Percentiles rank a stretch among this genome's conserved stretches.
Conservation (phyloP, 2,329 filamentous ascomycete species). For the Sordariomycetes sp. region DNA sequence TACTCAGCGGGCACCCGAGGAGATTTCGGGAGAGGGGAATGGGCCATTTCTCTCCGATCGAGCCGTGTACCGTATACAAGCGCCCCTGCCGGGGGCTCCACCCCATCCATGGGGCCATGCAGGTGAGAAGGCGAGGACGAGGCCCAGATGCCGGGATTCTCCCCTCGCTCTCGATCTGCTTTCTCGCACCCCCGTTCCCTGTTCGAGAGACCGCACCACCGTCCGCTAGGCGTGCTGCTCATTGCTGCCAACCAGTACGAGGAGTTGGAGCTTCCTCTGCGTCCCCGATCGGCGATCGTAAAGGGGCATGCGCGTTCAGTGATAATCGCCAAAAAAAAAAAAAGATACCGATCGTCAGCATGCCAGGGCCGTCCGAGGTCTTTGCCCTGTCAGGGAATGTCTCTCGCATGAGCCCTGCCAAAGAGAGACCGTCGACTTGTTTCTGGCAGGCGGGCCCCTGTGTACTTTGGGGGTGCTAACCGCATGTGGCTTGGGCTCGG, state of each 20-base stretch:
- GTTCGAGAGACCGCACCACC: not conserved
- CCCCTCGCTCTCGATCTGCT: not conserved
- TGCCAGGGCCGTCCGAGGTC: not conserved
- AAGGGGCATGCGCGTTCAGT: not conserved
- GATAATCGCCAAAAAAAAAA: not conserved
- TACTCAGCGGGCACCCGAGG: not conserved
- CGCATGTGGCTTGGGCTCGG: not conserved
- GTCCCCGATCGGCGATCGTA: not conserved
- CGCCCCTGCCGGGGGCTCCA: not conserved
- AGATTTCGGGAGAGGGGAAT: not conserved
- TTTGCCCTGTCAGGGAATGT: not conserved
- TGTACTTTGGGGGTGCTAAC: too few species aligned
- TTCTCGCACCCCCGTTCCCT: not conserved
- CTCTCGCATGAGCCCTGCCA: not conserved
- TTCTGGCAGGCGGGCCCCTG: not conserved
- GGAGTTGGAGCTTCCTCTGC: too few species aligned
- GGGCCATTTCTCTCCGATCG: not conserved
- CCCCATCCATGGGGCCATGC: not conserved
- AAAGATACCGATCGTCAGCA: not conserved
- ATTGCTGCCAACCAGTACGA: too few species aligned
- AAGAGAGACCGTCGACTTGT: not conserved
- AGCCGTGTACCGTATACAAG: not conserved
- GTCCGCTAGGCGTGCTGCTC: too few species aligned
- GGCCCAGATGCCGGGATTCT: not conserved
- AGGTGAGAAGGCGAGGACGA: not conserved